Evolutionary conservation across 768 basidiomycete genomes (phyloP), one percentile per base, ranked within the genome.

Genomic region (Calocybe cyanea): DNA sequence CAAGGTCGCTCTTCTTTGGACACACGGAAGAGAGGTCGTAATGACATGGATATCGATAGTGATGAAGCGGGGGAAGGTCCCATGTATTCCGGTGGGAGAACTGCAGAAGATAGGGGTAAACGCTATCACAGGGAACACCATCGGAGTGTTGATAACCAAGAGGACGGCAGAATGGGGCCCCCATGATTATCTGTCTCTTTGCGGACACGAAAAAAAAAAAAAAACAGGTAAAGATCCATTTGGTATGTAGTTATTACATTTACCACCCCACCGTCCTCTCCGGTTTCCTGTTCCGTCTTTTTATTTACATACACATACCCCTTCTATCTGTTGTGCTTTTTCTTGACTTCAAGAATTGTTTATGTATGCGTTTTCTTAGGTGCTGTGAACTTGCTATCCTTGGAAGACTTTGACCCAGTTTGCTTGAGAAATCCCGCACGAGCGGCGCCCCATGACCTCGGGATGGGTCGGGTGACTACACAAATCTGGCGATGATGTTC

Each of bases 41-140:
- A 75, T 40, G 83, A 85, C 43, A 80, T 83, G 80, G 83, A 85
- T 33, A 68, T 76, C 38, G 80, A 81, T 45, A 76, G 65, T 37
- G 76, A 75, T 66, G 76, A 77, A 60, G 70, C 66, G 52, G 67
- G 57, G 20, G 62, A 63, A 55, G 49, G 57, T 50, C 18, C 61
- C 54, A 62, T 60, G 53, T 77, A 71, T 50, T 19, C 62, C 15
- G 63, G 63, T 47, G 65, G 57, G 37, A 63, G 70, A 56, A 60
- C 66, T 37, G 56, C 65, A 39, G 75, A 76, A 20, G 77, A 80
- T 56, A 75, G 79, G 69, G 71, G 77, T 43, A 82, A 81, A 68
- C 76, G 81, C 49, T 77, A 79, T 59, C 80, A 79, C 63, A 72
- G 73, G 56, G 75, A 76, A 60, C 63, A 63, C 55, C 57, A 48